Evolutionary conservation across 140 eudicot genomes (phyloP).

Genomic region (Ambrosia hybrid): DNA sequence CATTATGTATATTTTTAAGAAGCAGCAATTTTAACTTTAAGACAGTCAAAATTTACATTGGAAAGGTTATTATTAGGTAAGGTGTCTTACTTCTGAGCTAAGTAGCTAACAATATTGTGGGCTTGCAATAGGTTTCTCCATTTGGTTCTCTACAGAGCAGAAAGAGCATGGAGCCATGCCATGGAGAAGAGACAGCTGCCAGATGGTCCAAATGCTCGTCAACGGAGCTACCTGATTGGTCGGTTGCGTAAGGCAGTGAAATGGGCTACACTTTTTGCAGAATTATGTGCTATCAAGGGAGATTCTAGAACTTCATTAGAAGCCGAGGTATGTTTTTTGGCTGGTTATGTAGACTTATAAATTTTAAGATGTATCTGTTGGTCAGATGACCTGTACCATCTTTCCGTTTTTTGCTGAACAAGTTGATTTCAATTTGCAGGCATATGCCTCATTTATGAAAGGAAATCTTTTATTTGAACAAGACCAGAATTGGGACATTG

Average conservation of each 20-base stretch:
- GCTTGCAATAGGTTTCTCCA: conserved; percentile 75
- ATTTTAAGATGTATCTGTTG: neutral
- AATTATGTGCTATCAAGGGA: conserved; percentile 84
- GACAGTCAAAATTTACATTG: conserved; percentile 8
- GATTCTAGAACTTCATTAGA: conserved; percentile 96
- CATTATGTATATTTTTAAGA: neutral
- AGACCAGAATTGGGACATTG: conserved; percentile 94
- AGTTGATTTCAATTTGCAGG: conserved; percentile 51
- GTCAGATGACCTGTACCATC: neutral
- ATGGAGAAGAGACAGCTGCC: conserved; percentile 98
- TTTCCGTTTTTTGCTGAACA: conserved; percentile 20
- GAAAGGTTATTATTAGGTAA: conserved; percentile 13
- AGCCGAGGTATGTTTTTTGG: conserved; percentile 71
- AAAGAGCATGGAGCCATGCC: conserved; percentile 99
- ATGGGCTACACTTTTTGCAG: conserved; percentile 84
- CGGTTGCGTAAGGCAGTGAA: conserved; percentile 91
- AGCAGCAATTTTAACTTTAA: conserved; percentile 9
- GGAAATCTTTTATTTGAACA: conserved; percentile 87
- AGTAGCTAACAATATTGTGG: conserved; percentile 14
- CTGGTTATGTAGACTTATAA: neutral
- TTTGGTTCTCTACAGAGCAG: conserved; percentile 83
- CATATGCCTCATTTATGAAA: conserved; percentile 94
- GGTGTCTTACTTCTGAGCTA: conserved; percentile 22
- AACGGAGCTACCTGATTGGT: conserved; percentile 80
- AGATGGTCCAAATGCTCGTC: conserved; percentile 96